Base-by-base conservation (phyloP, 495 filamentous ascomycete species). In the Talaromyces liani region DNA sequence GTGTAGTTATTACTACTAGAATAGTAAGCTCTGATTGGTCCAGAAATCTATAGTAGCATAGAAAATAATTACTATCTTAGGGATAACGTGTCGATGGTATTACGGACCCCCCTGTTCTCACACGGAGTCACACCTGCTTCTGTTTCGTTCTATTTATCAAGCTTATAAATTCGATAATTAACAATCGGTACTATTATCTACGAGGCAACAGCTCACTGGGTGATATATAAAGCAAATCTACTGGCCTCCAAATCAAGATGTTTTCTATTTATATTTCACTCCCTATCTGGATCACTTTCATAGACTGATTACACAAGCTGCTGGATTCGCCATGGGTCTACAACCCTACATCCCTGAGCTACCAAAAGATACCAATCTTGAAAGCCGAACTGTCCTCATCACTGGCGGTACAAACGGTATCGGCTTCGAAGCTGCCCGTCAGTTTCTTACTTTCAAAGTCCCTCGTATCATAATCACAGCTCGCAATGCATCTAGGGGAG, bases 391-490 rank as follows among this genome's bases (percentile, higher is more conserved):
- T 1, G 70, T 82, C 22, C 70, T 87, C 47, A 67, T 86, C 34
- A 88, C 82, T 0, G 84, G 84, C 24, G 74, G 74, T 18, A 84
- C 83, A 60, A 72, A 68, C 4, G 84, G 85, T 20, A 65, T 86
- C 1, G 83, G 83, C 25, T 75, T 79, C 27, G 82, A 83, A 65
- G 74, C 73, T 20, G 74, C 78, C 10, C 69, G 72, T 9, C 75
- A 78, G 65, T 71, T 73, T 24, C 36, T 75, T 6, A 56, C 58
- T 2, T 57, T 69, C 18, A 58, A 66, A 6, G 66, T 61, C 2
- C 34, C 61, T 10, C 66, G 64, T 4, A 61, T 73, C 14, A 69
- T 75, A 27, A 65, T 76, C 63, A 69, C 68, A 4, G 64, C 66
- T n/a, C 69, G 71, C 20, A 58, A 53, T 27, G n/a, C 45, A 33